A percentile compares a stretch with the other conserved stretches of the same genome.
Evolutionary conservation across 768 basidiomycete species (phyloP).

Genomic region (Lentinus brumalis): DNA sequence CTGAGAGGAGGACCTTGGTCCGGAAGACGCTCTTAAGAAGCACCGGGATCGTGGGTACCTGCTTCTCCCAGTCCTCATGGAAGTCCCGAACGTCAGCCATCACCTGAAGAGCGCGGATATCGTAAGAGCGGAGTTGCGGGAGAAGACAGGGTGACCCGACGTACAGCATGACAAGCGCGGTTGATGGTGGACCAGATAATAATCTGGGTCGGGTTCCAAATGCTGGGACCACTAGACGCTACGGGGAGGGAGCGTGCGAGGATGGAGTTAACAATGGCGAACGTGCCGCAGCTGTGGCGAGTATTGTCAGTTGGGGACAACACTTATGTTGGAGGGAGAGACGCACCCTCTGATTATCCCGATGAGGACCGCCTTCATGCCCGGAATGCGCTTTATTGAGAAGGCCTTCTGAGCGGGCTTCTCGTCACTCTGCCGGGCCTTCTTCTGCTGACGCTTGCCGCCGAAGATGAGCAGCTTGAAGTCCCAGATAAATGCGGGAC

Average conservation of each 20-base stretch:
- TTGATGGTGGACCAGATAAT: slow-evolving; percentile 15
- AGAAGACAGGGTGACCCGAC: background rate
- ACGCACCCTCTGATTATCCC: slow-evolving; percentile 9
- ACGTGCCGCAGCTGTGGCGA: background rate
- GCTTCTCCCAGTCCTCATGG: slow-evolving; percentile 4
- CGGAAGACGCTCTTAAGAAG: slow-evolving; percentile 4
- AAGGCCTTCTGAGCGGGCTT: background rate
- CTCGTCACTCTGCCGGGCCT: background rate
- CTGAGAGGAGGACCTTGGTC: slow-evolving; percentile 8
- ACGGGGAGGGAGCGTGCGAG: background rate
- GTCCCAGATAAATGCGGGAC: slow-evolving; percentile 8
- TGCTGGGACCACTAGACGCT: background rate
- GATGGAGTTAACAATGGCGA: slow-evolving; percentile 1
- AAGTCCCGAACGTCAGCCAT: slow-evolving; percentile 15
- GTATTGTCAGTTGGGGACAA: background rate
- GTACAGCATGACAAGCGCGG: slow-evolving; percentile 9
- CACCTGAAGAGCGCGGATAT: background rate
- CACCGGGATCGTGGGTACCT: slow-evolving; percentile 14
- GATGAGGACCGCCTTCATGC: slow-evolving; percentile 9
- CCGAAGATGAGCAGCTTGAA: slow-evolving; percentile 5
- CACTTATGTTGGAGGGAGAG: too few species aligned
- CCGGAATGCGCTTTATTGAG: slow-evolving; percentile 5
- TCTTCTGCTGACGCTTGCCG: background rate
- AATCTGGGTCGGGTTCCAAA: slow-evolving; percentile 8
- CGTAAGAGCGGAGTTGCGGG: background rate